Evolutionary conservation across 2,329 filamentous ascomycete genomes (phyloP), one percentile per base, ranked within the genome.

Genomic region (Fusarium sp.): DNA sequence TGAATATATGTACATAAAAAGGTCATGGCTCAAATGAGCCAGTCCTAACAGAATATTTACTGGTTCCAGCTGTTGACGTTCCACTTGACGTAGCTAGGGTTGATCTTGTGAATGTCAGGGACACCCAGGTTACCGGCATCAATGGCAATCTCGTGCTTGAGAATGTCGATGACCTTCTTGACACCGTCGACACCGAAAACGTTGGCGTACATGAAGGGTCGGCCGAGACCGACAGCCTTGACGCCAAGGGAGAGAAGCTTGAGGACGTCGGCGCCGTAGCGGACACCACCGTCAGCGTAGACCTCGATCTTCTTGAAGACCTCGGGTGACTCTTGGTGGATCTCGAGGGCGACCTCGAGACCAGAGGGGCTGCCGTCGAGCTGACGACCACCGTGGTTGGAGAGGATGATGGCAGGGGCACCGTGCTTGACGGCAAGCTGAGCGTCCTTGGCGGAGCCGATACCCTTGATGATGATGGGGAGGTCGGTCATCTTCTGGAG

Each of bases 191-290:
- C 78, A 7, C 87, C 88, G 69, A 84, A 89, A 53, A 87, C 78
- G 78, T 89, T 89, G 70, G 85, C 80, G 75, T 83, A 89, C 86
- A 89, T 88, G 70, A 86, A 84, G 11, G 86, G 84, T 1, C 88
- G 79, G 17, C 87, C 87, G 1, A 90, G 69, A 16, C 87, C 82
- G 7, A 85, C 84, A 14, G 83, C 83, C 72, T 80, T 81, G 62
- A 84, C 84, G 11, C 84, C 84, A 16, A 85, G 81, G 3, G 83
- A 80, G n/a, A 86, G 79, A 11, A 85, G 80, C 71, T 84, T 83
- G n/a, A 86, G 76, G 14, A 80, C 81, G 55, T 86, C 84, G 11
- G 80, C 80, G 12, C 84, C 85, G 64, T 84, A 84, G 53, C 85
- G 81, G 22, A 86, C 75, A 59, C 84, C 84, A 6, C 84, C 84